Evolutionary conservation across 306 rosid species (phyloP).

Genomic region (Inga laurina): DNA sequence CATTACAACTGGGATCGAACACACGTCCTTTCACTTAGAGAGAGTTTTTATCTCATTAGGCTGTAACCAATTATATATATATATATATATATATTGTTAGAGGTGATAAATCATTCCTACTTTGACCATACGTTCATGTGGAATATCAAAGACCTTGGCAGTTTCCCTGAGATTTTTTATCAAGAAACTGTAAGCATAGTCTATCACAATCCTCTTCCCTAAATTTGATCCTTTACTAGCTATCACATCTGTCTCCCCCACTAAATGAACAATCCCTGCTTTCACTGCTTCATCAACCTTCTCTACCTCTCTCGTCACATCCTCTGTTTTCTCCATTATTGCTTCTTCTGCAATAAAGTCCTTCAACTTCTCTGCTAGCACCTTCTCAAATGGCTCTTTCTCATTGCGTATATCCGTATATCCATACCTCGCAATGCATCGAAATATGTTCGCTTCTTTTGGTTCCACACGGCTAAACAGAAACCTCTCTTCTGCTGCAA

Average conservation of each 20-base stretch:
- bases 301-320: neutral
- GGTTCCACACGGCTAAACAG: neutral
- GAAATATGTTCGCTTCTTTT: neutral
- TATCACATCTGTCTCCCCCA: neutral
- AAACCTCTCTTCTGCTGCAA: neutral
- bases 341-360: neutral
- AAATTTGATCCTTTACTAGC: neutral
- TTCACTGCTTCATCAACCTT: neutral
- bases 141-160: neutral
- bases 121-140: constrained; percentile 5
- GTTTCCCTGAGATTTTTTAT: neutral
- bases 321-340: neutral
- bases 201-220: neutral
- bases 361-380: neutral
- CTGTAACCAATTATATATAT: no score
- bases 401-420: neutral
- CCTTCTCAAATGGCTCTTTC: neutral
- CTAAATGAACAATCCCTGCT: neutral
- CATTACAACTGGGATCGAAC: no score
- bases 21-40: no score
- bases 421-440: neutral
- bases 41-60: no score
- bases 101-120: neutral
- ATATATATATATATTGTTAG: no score
- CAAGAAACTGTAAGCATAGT: neutral